These are phyloP conservation scores for Hyaloscypha variabilis DNA, from an alignment of 495 filamentous ascomycete genomes.

Conservation along the genomic window DNA sequence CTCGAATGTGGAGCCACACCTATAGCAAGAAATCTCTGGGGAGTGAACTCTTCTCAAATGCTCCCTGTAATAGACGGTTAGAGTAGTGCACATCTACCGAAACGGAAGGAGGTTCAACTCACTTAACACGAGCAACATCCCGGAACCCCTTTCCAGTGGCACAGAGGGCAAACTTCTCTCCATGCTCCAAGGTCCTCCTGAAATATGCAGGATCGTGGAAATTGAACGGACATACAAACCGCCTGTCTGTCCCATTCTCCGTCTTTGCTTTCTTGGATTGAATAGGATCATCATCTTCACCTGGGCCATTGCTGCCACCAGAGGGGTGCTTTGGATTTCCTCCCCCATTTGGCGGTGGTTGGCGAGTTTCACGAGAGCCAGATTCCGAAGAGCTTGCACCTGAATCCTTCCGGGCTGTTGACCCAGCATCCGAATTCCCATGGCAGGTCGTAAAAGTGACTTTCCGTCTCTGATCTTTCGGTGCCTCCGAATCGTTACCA, in stretches of 20 bases:
- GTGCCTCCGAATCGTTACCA: background rate
- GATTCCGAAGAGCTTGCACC: background rate
- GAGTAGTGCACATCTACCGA: background rate
- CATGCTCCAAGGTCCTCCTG: background rate
- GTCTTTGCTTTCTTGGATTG: background rate
- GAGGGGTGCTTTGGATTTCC: background rate
- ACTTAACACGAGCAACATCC: background rate
- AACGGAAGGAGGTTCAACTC: background rate
- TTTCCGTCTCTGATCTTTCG: background rate
- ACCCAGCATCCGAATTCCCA: background rate
- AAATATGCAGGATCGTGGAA: background rate
- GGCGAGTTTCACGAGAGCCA: background rate
- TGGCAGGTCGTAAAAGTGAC: background rate
- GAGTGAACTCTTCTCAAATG: background rate
- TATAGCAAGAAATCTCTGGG: background rate
- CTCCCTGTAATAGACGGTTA: background rate
- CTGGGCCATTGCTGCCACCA: background rate
- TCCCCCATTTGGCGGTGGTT: background rate
- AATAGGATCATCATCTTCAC: background rate
- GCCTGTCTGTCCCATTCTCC: background rate
- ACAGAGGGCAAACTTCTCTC: background rate
- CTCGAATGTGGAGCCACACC: background rate
- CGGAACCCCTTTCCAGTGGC: background rate
- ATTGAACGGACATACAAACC: background rate
- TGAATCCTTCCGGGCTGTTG: background rate